phyloP scores from a whole-genome alignment of 73 alveolate species.

The Paramecium tetraurelia region DNA sequence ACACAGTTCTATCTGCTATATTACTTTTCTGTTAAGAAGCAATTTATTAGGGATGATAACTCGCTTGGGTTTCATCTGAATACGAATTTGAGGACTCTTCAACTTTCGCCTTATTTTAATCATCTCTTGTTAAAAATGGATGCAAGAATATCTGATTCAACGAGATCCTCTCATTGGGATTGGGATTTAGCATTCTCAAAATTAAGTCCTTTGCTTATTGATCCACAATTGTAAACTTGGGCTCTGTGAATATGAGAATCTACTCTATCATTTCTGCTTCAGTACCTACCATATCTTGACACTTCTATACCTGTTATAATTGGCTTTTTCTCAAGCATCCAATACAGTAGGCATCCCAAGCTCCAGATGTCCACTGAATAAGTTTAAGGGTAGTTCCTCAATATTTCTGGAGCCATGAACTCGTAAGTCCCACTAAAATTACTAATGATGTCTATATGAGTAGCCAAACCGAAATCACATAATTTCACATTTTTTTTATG shows the following conservation, averaged over 20 bases:
- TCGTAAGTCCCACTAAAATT: constrained; percentile 63
- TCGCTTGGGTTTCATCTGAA: neutral
- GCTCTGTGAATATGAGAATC: neutral
- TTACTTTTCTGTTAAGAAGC: neutral
- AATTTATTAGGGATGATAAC: neutral
- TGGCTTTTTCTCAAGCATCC: constrained; percentile 42
- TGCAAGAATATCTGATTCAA: neutral
- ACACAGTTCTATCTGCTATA: neutral
- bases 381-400: constrained; percentile 34
- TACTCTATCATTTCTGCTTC: constrained; percentile 1
- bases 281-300: neutral
- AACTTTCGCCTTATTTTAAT: neutral
- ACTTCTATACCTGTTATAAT: neutral
- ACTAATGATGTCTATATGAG: constrained; percentile 6
- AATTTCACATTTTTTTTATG: constrained; percentile 44
- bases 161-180: neutral
- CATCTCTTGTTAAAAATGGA: neutral
- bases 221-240: neutral
- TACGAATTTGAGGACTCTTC: neutral
- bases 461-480: constrained; percentile 65
- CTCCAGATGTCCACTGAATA: constrained; percentile 67
- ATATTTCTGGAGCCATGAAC: constrained; percentile 65
- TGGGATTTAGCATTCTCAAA: neutral
- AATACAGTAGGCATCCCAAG: constrained; percentile 59
- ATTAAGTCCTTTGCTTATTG: neutral